These are phyloP conservation scores for Ottelia alismoides DNA, from an alignment of 106 monocot species.

Conservation along the genomic window DNA sequence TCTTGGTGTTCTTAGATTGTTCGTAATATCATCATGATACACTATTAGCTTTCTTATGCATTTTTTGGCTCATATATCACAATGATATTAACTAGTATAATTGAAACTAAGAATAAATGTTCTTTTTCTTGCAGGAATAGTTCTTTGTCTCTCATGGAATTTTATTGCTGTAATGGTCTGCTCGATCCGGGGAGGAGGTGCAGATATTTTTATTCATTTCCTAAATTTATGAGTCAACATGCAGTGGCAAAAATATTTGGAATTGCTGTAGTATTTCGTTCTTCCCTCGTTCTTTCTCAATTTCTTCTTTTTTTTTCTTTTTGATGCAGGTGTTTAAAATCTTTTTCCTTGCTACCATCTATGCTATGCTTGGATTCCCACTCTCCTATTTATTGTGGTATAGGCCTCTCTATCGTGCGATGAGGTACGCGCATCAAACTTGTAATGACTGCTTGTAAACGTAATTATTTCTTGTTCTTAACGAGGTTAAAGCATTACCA, in stretches of 20 bases:
- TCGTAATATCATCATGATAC: too few species aligned
- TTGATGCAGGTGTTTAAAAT: conserved; percentile 95
- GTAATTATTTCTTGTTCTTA: too few species aligned
- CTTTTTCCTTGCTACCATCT: conserved; percentile 81
- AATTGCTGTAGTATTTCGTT: background rate
- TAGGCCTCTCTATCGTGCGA: conserved; percentile 83
- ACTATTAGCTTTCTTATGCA: too few species aligned
- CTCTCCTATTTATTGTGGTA: conserved; percentile 94
- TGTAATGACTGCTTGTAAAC: too few species aligned
- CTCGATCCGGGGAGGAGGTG: conserved; percentile 60
- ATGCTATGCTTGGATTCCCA: conserved; percentile 74
- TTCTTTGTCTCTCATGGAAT: conserved; percentile 74
- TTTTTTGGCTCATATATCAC: too few species aligned
- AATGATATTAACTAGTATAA: too few species aligned
- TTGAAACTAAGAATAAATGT: too few species aligned
- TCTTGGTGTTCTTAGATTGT: too few species aligned
- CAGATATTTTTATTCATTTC: background rate
- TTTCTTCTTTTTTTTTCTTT: background rate
- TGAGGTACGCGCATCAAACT: too few species aligned
- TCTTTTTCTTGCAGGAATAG: conserved; percentile 38
- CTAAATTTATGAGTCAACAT: background rate
- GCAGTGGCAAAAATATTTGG: too few species aligned
- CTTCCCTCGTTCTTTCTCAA: background rate
- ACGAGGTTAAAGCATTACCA: too few species aligned
- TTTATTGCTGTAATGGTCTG: conserved; percentile 61